Base-by-base conservation (phyloP, 805 yeast species). In the Suhomyces pyralidae region DNA sequence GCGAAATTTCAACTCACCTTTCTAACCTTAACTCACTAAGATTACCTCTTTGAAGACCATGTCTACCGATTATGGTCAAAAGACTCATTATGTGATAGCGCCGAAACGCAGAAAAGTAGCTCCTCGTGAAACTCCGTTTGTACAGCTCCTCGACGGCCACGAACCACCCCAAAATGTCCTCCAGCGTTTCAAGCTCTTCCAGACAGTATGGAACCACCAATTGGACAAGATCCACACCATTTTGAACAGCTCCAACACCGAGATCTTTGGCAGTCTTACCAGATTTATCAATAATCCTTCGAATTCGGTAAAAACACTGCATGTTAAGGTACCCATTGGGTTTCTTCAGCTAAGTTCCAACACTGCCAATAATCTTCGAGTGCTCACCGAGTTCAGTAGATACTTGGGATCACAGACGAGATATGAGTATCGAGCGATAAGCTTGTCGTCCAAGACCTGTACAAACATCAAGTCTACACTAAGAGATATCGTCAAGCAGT, bases 321-420 rank as follows among this genome's bases (percentile, higher is more conserved):
- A 26, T 26, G 28, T 26, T 2, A 26, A 26, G 4, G 2, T 73
- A 7, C 66, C 66, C 9, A 61, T 65, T 8, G 78, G 73, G 2
- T 71, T 67, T 50, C 59, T 75, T 17, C 72, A 64, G 53, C 58
- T 75, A 48, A 69, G 74, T 26, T 67, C 78, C 14, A 74, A 75
- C 56, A 69, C 69, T 9, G 77, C 78, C 34, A 74, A 74, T 55
- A 75, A 74, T 57, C 57, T 65, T 42, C 61, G 78, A 22, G 68
- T 73, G 10, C 57, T 75, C 24, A 62, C 70, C n/a, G 77, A 73
- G 45, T 69, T 74, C 50, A 61, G 65, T 20, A 40, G 51, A 12
- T 61, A 59, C 48, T 51, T 67, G 24, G 19, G 25, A 2, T 40
- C 46, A 48, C 26, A 34, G 26, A 26, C 44, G 12, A 20, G 48